These are phyloP conservation scores for Tetradesmus lagerheimii DNA, from an alignment of 139 green algal genomes.

Conservation along the genomic window DNA sequence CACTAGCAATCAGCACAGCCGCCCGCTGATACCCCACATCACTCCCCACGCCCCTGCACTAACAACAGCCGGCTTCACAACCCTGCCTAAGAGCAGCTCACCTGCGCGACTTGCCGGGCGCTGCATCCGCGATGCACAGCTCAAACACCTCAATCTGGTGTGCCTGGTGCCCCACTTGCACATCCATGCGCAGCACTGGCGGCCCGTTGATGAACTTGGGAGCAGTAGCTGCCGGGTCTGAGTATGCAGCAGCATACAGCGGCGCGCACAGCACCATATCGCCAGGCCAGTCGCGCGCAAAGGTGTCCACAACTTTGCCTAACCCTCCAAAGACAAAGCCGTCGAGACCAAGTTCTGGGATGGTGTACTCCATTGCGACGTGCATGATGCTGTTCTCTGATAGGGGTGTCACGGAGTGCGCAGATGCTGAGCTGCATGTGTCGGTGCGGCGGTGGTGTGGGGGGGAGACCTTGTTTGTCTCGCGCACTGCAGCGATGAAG, in stretches of 20 bases:
- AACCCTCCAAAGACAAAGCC: slow-evolving; percentile 57
- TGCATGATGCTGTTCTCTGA: slow-evolving; percentile 49
- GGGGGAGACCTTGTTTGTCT: neutral
- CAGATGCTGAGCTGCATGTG: neutral
- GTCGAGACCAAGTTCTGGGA: slow-evolving; percentile 54
- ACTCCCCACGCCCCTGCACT: no score
- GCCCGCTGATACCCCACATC: no score
- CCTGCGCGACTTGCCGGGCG: slow-evolving; percentile 22
- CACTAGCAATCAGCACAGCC: no score
- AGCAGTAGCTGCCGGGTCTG: neutral
- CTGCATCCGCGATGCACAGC: slow-evolving; percentile 18
- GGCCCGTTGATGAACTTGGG: slow-evolving; percentile 33
- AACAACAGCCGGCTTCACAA: no score
- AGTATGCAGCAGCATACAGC: slow-evolving; percentile 48
- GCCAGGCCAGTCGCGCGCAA: slow-evolving; percentile 46
- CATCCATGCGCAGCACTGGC: slow-evolving; percentile 18
- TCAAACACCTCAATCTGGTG: slow-evolving; percentile 43
- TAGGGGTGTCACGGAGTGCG: slow-evolving; percentile 10
- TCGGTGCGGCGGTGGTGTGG: neutral
- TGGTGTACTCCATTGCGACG: slow-evolving; percentile 57
- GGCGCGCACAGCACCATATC: slow-evolving; percentile 59
- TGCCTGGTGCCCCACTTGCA: slow-evolving; percentile 33
- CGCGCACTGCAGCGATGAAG: slow-evolving; percentile 9
- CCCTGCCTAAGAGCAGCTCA: neutral
- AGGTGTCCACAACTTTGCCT: slow-evolving; percentile 61